Evolutionary conservation across 1,284 basidiomycete species (phyloP).

Genomic region (Sanghuangporus weigelae): DNA sequence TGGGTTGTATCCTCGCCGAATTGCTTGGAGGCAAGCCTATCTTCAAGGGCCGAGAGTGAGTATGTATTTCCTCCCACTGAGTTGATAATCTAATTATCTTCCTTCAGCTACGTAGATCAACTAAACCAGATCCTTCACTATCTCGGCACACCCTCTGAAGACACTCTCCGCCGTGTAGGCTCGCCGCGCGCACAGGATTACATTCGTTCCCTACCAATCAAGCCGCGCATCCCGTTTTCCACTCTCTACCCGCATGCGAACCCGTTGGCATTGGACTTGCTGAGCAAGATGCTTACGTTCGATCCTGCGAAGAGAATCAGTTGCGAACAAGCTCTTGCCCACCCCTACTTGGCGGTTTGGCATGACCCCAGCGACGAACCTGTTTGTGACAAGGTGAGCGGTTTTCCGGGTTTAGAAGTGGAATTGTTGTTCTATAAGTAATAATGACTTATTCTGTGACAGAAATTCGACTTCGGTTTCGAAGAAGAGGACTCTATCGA

Average conservation of each 20-base stretch:
- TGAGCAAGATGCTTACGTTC: conserved; percentile 90
- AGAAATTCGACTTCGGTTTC: conserved; percentile 97
- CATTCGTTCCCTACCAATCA: conserved; percentile 96
- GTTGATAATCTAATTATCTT: conserved; percentile 4
- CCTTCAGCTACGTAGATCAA: conserved; percentile 88
- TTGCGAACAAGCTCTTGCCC: conserved; percentile 92
- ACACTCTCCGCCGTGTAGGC: conserved; percentile 92
- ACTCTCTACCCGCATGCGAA: conserved; percentile 92
- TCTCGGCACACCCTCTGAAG: conserved; percentile 94
- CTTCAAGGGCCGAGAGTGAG: conserved; percentile 94
- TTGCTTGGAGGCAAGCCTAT: conserved; percentile 95
- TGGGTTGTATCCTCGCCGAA: conserved; percentile 97
- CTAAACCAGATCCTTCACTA: conserved; percentile 98
- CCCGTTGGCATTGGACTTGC: conserved; percentile 88
- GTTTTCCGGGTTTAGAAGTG: background rate
- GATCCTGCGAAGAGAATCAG: conserved; percentile 95
- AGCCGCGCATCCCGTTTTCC: conserved; percentile 88
- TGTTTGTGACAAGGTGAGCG: conserved; percentile 59
- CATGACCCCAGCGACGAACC: conserved; percentile 94
- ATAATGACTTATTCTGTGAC: background rate
- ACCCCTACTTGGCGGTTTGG: conserved; percentile 93
- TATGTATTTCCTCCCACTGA: background rate
- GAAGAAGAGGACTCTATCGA: conserved; percentile 95
- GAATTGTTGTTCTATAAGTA: conserved; percentile 18
- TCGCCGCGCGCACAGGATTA: conserved; percentile 94